Evolutionary conservation across 441 rosid genomes (phyloP), one percentile per base, ranked within the genome.

Genomic region (Biscutella auriculata): DNA sequence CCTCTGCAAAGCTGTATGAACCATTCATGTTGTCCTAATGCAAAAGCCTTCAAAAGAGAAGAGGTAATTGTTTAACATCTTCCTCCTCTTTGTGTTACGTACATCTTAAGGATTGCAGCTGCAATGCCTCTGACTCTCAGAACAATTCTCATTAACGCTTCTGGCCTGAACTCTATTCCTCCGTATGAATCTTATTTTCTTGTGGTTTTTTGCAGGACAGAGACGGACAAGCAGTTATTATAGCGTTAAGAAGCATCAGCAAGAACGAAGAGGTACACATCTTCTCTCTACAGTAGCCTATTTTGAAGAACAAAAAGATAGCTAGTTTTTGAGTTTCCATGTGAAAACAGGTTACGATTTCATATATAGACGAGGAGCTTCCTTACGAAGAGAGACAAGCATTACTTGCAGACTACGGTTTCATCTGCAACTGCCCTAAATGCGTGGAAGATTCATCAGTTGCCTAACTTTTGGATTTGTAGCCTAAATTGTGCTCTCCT

Each of bases 1-100:
- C 92, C 98, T 53, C 53, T 86, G 57, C 95, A 88, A 65, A 88
- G 98, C 65, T 88, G 95, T 66, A 74, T 86, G 88, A 92, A 92
- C 69, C 92, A 92, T 68, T 88, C 96, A 0, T 88, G 98, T 65
- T 72, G 65, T 59, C 95, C 98, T 32, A 82, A 83, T 59, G 89
- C 94, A 48, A 81, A 76, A 72, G 95, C 98, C 43, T 92, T 88
- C 80, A 88, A 88, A 78, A 73, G 95, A 76, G 98, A 88, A 16
- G 84, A 82, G 88, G 96, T 79, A 19, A 1, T 19, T 19, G 4
- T 49, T 25, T 46, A 35, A 9, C 30, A 17, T 53, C 49, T 32
- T 16, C 9, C 15, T 26, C 46, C n/a, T 49, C 40, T 40, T 54
- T 46, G 6, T 35, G 19, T 6, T 21, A 17, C 33, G 12, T 8